Percentiles rank a stretch among this genome's conserved stretches.
These are phyloP conservation scores for Penicillium turbatum DNA, from an alignment of 495 filamentous ascomycete genomes.

Conservation along the genomic window DNA sequence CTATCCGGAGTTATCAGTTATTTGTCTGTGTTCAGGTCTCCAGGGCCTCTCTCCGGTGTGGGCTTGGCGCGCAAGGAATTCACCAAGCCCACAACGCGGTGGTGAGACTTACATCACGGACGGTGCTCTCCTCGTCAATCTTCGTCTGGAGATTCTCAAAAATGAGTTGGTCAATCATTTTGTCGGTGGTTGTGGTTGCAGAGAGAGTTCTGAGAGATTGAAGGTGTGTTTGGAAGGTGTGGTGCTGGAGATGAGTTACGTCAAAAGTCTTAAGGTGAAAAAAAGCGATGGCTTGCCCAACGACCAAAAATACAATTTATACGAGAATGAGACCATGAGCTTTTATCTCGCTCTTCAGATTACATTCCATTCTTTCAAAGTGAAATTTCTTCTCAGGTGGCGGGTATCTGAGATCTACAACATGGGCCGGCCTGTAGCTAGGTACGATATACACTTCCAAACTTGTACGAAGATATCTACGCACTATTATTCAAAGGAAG, in stretches of 20 bases:
- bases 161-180: constrained; percentile 71
- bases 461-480: too few species aligned
- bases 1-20: constrained; percentile 30
- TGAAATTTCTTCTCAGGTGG: neutral
- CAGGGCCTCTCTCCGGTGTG: constrained; percentile 10
- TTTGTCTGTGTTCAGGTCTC: constrained; percentile 8
- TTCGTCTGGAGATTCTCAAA: constrained; percentile 85
- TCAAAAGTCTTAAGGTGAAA: constrained; percentile 14
- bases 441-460: too few species aligned
- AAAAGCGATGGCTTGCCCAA: neutral
- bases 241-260: constrained; percentile 21
- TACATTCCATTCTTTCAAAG: neutral
- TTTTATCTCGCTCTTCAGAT: neutral
- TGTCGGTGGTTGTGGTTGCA: constrained; percentile 11
- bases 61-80: constrained; percentile 27
- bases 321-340: neutral
- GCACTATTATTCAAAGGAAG: too few species aligned
- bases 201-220: constrained; percentile 1
- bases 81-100: constrained; percentile 7
- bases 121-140: constrained; percentile 78
- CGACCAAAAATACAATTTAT: neutral
- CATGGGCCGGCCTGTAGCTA: too few species aligned
- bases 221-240: constrained; percentile 10
- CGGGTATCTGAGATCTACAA: too few species aligned
- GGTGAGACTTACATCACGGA: constrained; percentile 62